Conservation (phyloP, 441 rosid species). For the Mallotus japonicus region DNA sequence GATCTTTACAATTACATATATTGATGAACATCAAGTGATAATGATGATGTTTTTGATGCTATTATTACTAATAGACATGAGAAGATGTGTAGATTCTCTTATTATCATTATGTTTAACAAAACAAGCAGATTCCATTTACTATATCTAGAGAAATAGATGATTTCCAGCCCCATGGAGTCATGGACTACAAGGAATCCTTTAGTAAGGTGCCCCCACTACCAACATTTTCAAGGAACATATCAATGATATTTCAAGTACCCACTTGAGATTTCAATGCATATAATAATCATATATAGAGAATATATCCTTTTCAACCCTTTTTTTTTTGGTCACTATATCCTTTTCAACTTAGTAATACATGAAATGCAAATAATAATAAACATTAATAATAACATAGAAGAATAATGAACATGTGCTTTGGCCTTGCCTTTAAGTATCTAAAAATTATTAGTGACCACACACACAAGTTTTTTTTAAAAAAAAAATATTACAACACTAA, state of each 20-base stretch:
- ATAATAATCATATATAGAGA: no score
- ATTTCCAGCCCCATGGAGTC: background rate
- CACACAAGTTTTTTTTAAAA: no score
- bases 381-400: background rate
- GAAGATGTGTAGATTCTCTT: background rate
- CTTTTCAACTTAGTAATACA: background rate
- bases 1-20: no score
- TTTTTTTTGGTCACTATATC: no score
- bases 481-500: no score
- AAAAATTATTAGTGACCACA: no score
- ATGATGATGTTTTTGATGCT: background rate
- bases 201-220: background rate
- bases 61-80: background rate
- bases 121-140: background rate
- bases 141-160: background rate
- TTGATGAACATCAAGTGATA: no score
- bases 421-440: no score
- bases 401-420: no score
- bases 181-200: background rate
- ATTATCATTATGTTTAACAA: background rate
- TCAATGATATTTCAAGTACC: constrained; percentile 3
- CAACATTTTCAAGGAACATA: background rate
- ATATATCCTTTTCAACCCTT: background rate
- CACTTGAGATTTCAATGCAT: background rate
- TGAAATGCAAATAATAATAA: background rate